Conservation (phyloP, 805 yeast species). For the Brettanomyces naardenensis region DNA sequence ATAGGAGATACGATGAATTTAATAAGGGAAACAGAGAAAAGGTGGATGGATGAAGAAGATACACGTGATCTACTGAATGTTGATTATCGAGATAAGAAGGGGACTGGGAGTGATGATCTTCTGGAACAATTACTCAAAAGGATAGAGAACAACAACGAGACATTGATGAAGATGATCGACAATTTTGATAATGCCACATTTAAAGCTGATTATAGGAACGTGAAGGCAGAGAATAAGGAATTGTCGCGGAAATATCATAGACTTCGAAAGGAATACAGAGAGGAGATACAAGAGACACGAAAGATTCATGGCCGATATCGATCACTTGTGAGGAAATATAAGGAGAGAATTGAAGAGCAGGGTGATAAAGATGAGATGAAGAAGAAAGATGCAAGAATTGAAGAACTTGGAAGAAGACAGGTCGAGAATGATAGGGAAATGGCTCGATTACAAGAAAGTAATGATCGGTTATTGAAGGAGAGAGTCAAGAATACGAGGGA, state of each 20-base stretch:
- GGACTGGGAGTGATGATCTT: background rate
- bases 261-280: slow-evolving; percentile 4
- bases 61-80: background rate
- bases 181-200: slow-evolving; percentile 5
- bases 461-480: background rate
- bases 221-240: slow-evolving; percentile 11
- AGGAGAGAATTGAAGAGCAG: background rate
- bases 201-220: slow-evolving; percentile 5
- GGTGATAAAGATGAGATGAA: slow-evolving; percentile 1
- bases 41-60: slow-evolving; percentile 3
- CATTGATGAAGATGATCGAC: slow-evolving; percentile 2
- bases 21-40: background rate
- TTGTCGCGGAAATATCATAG: slow-evolving; percentile 7
- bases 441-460: background rate
- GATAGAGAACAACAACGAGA: slow-evolving; percentile 4
- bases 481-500: background rate
- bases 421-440: background rate
- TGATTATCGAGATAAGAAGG: background rate
- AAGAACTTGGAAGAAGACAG: background rate
- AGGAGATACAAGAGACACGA: slow-evolving; percentile 1
- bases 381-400: background rate
- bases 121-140: background rate
- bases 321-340: slow-evolving; percentile 1
- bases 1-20: slow-evolving; percentile 2
- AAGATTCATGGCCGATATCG: slow-evolving; percentile 2